These are phyloP conservation scores for Pythium oligandrum DNA, from an alignment of 352 stramenopile genomes.

Conservation along the genomic window DNA sequence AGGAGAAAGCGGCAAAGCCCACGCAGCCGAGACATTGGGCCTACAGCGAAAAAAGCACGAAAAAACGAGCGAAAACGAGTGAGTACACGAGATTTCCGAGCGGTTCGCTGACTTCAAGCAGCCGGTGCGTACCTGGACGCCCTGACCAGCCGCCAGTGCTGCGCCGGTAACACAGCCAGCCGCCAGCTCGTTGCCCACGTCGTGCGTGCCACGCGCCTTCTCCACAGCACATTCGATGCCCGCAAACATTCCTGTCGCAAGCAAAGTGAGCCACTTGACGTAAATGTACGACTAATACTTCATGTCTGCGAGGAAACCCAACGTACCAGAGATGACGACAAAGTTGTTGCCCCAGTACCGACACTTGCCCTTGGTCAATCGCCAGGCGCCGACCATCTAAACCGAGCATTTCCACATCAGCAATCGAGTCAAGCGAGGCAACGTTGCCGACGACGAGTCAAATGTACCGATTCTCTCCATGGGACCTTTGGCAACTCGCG, in stretches of 20 bases:
- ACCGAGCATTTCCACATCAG: not conserved
- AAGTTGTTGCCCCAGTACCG: constrained; percentile 87
- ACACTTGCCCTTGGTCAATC: constrained; percentile 70
- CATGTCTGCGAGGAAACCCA: not conserved
- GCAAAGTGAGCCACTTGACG: no score
- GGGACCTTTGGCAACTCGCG: constrained; percentile 75
- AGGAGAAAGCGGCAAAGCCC: constrained; percentile 90
- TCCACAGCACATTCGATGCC: constrained; percentile 92
- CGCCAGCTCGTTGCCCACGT: constrained; percentile 93
- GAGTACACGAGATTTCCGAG: no score
- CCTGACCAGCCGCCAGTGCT: constrained; percentile 90
- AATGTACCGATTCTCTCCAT: constrained; percentile 62
- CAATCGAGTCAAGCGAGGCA: no score
- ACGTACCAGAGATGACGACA: constrained; percentile 73
- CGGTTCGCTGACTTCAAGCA: no score
- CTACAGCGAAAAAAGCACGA: constrained; percentile 1
- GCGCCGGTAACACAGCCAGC: constrained; percentile 95
- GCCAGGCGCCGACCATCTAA: constrained; percentile 62
- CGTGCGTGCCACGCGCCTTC: constrained; percentile 92
- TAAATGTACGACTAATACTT: constrained; percentile 1
- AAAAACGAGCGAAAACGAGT: no score
- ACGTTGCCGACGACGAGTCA: no score
- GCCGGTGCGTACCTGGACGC: constrained; percentile 50
- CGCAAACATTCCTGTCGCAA: constrained; percentile 76
- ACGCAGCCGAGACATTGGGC: constrained; percentile 92